Conservation (phyloP, 2,329 filamentous ascomycete species). For the Thielaviopsis euricoi region DNA sequence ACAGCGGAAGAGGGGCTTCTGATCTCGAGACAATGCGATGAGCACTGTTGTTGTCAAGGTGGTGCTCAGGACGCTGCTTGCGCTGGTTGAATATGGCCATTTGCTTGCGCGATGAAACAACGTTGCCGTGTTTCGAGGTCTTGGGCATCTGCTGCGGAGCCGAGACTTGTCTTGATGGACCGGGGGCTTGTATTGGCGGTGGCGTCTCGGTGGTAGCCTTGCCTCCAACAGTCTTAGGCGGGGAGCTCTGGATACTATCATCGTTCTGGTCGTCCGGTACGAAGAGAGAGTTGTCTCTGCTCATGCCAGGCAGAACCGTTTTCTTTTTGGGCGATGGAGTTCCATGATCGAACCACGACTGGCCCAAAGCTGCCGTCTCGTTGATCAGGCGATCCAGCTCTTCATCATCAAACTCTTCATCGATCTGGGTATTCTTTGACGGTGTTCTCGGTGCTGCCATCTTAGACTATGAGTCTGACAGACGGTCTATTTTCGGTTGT, state of each 20-base stretch:
- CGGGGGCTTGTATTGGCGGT: neutral
- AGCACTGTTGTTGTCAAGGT: constrained; percentile 30
- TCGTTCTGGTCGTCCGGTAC: neutral
- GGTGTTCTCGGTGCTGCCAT: neutral
- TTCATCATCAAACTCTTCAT: constrained; percentile 8
- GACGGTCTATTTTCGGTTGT: constrained; percentile 2
- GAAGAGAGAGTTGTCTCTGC: neutral
- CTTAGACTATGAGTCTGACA: neutral
- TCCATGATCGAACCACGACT: constrained; percentile 8
- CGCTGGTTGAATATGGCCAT: constrained; percentile 40
- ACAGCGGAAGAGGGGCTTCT: neutral
- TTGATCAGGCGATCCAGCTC: constrained; percentile 10
- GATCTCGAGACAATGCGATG: constrained; percentile 22
- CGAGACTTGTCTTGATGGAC: neutral
- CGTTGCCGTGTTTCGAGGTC: constrained; percentile 17
- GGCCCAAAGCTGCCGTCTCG: constrained; percentile 8
- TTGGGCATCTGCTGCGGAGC: neutral
- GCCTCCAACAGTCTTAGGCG: neutral
- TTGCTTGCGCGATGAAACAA: constrained; percentile 35
- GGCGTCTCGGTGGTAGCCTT: neutral
- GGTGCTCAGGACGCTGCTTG: constrained; percentile 39
- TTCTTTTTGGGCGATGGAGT: neutral
- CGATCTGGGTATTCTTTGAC: neutral
- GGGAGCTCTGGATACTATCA: neutral
- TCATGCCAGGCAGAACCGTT: neutral